A percentile compares a stretch with the other conserved stretches of the same genome.
phyloP scores from a whole-genome alignment of 495 filamentous ascomycete species.

The Trichoderma orchidacearum region DNA sequence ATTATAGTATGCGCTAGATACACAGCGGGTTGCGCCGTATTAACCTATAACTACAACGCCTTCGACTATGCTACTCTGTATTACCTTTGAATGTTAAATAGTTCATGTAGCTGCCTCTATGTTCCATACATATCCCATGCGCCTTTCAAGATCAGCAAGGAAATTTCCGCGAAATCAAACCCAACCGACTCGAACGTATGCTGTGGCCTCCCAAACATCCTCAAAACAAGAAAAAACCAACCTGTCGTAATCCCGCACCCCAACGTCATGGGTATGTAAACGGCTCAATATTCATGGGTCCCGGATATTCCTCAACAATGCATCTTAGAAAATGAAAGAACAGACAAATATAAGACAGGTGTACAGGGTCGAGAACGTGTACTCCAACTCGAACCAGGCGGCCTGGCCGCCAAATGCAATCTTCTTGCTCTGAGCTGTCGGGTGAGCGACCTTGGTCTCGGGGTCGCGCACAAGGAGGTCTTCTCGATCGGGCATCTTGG shows the following conservation, averaged over 20 bases:
- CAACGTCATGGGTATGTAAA: not conserved
- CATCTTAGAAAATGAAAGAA: conserved; percentile 14
- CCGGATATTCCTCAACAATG: not conserved
- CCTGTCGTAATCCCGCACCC: not conserved
- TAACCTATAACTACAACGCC: not conserved
- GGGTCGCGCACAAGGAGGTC: conserved; percentile 26
- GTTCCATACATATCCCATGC: not conserved
- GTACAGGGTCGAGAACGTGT: conserved; percentile 20
- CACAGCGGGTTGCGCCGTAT: not conserved
- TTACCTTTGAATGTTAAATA: not conserved
- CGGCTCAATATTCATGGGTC: not conserved
- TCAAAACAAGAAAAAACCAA: not conserved
- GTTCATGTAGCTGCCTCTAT: not conserved
- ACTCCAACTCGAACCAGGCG: conserved; percentile 29
- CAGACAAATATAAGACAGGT: conserved; percentile 26
- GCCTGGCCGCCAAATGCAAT: conserved; percentile 26
- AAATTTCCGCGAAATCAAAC: not conserved
- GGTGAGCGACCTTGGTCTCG: conserved; percentile 31
- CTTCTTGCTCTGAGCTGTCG: conserved; percentile 27
- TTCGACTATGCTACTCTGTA: not conserved
- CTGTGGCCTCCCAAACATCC: not conserved
- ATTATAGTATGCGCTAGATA: not conserved
- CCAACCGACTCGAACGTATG: not conserved
- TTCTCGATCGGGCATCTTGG: conserved; percentile 27
- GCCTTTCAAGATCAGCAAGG: not conserved